Evolutionary conservation across 2,329 filamentous ascomycete species (phyloP).

Genomic region (Ascochyta pisi): DNA sequence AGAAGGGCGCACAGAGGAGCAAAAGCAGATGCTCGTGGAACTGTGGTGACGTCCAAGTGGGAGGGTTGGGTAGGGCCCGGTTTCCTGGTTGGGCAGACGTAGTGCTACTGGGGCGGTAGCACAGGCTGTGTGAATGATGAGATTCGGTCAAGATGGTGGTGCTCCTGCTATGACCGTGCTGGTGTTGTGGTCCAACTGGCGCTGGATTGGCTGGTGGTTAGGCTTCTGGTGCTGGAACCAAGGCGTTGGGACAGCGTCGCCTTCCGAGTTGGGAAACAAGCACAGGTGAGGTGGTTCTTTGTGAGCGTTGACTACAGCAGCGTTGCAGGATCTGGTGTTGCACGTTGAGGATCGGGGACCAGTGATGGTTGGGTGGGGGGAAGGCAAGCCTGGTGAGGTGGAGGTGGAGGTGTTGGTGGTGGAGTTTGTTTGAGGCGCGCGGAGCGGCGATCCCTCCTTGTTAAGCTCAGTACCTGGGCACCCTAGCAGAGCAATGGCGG

Average conservation of each 20-base stretch:
- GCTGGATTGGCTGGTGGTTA: conserved; percentile 35
- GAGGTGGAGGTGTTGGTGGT: conserved; percentile 29
- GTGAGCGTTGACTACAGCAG: conserved; percentile 30
- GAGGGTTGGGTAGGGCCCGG: conserved; percentile 50
- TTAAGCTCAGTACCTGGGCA: conserved; percentile 58
- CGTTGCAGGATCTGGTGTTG: conserved; percentile 45
- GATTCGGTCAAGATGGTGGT: conserved; percentile 44
- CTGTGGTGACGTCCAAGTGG: conserved; percentile 44
- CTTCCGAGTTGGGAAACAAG: conserved; percentile 33
- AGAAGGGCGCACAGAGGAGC: conserved; percentile 50
- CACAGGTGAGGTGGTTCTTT: conserved; percentile 28
- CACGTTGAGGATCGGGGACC: conserved; percentile 37
- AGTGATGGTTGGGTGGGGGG: conserved; percentile 26
- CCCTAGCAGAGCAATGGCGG: conserved; percentile 54
- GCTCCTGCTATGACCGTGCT: conserved; percentile 39
- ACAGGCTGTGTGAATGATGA: conserved; percentile 46
- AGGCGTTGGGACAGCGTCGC: conserved; percentile 31
- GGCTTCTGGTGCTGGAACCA: conserved; percentile 32
- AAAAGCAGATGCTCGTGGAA: conserved; percentile 49
- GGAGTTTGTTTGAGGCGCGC: conserved; percentile 47
- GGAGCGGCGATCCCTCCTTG: conserved; percentile 57
- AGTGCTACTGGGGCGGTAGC: conserved; percentile 51
- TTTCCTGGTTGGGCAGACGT: conserved; percentile 57
- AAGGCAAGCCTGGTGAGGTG: conserved; percentile 26
- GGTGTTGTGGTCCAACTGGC: conserved; percentile 34